Conservation (phyloP, 768 basidiomycete genomes). For the Macrolepiota fuliginosa region DNA sequence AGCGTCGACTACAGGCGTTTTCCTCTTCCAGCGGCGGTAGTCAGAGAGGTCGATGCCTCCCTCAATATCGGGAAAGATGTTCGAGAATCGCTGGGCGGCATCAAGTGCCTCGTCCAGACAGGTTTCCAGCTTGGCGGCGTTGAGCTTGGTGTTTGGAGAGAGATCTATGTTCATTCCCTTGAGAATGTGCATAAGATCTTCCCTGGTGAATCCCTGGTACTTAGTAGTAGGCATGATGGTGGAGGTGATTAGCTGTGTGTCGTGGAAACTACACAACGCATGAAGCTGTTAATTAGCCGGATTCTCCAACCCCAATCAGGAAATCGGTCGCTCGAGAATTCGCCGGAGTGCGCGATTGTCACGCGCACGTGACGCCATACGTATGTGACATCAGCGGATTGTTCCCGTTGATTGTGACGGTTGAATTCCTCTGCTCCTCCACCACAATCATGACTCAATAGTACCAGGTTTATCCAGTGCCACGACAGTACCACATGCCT, state of each 20-base stretch:
- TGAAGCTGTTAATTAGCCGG: not conserved
- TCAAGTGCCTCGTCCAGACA: conserved; percentile 22
- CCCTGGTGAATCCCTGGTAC: conserved; percentile 16
- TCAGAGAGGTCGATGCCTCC: conserved; percentile 1
- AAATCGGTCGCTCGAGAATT: not conserved
- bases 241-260: conserved; percentile 21
- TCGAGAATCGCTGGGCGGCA: conserved; percentile 23
- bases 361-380: conserved; percentile 1
- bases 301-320: not conserved
- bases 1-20: conserved; percentile 6
- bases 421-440: not conserved
- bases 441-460: conserved; percentile 6
- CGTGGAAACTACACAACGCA: conserved; percentile 1
- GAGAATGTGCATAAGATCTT: conserved; percentile 25
- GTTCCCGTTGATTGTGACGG: not conserved
- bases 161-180: conserved; percentile 28
- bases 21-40: conserved; percentile 9
- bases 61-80: conserved; percentile 15
- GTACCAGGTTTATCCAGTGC: not conserved
- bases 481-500: conserved; percentile 49
- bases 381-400: not conserved
- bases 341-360: not conserved
- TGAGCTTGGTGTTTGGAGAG: conserved; percentile 27
- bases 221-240: conserved; percentile 11
- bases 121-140: conserved; percentile 22